Evolutionary conservation across 306 rosid genomes (phyloP), one percentile per base, ranked within the genome.

Genomic region (Vicia sativa): DNA sequence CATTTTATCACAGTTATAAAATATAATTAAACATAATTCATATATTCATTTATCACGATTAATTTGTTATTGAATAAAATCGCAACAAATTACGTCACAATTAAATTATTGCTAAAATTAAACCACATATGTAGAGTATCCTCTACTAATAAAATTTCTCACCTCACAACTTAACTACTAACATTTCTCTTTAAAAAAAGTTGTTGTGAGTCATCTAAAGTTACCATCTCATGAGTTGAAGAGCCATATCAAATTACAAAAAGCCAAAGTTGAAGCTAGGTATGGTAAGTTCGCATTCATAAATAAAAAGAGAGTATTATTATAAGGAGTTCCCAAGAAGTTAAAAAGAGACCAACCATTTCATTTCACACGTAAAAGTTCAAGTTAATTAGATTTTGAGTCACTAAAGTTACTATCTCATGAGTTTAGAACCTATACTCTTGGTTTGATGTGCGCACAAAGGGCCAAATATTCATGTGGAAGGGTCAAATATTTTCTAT

Each of bases 361-460:
- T 34, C 2, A 7, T 41, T 1, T 41, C 45, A 73, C 71, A 11
- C 26, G 8, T 25, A 39, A 29, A 29, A 59, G 2, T 25, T 37
- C 62, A 5, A 44, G 18, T 18, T 19, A 35, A 14, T 15, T 62
- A 16, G 46, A 26, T 9, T 72, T 41, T 64, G 49, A 73, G 72
- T 26, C 23, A 39, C 5, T n/a, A 7, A 65, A 66, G 35, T 65
- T 59, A 66, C 38, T 21, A 49, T 38, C 23, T 23, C 34, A 21
- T 6, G 37, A 60, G 44, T 46, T 56, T 41, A 39, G 53, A 58
- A 46, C 62, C 74, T 59, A 67, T 60, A 1, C 19, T 73, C 57
- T 63, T 73, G 28, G 28, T 25, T 25, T 25, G 28, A 44, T 63
- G 16, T 29, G 26, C 34, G 4, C 56, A 62, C 46, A 23, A 62